Conservation (phyloP, 306 rosid species). For the Dryas drummondii region DNA sequence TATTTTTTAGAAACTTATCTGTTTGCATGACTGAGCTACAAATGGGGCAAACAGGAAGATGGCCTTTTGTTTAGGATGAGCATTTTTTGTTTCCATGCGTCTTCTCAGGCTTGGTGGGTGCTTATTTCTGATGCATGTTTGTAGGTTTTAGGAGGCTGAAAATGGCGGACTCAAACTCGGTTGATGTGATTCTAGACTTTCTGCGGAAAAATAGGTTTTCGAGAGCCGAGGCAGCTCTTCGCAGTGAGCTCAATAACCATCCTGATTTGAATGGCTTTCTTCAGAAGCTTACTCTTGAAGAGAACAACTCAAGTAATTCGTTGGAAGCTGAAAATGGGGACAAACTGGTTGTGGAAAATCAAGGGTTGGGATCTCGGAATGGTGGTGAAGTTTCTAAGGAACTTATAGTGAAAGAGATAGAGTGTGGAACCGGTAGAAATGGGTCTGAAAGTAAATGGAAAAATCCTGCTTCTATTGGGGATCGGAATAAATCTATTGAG, state of each 20-base stretch:
- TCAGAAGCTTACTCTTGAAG: slow-evolving; percentile 69
- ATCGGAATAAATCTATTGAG: slow-evolving; percentile 57
- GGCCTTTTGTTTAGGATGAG: slow-evolving; percentile 29
- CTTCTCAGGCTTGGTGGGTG: slow-evolving; percentile 28
- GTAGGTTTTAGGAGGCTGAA: slow-evolving; percentile 51
- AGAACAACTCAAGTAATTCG: slow-evolving; percentile 39
- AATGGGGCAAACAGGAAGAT: slow-evolving; percentile 20
- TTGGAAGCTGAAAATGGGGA: slow-evolving; percentile 54
- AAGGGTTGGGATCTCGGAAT: slow-evolving; percentile 38
- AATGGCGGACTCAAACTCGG: slow-evolving; percentile 78
- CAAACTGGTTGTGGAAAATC: slow-evolving; percentile 52
- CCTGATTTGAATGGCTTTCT: slow-evolving; percentile 71
- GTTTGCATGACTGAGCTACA: slow-evolving; percentile 4
- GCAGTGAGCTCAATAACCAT: slow-evolving; percentile 66
- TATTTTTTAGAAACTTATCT: not conserved
- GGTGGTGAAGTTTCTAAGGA: slow-evolving; percentile 68
- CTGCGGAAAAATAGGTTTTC: slow-evolving; percentile 72
- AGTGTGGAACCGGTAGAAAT: slow-evolving; percentile 70
- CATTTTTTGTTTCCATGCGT: slow-evolving; percentile 17
- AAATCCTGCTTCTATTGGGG: slow-evolving; percentile 52
- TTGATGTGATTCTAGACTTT: slow-evolving; percentile 83
- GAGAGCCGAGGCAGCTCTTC: slow-evolving; percentile 90
- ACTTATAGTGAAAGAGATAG: slow-evolving; percentile 89
- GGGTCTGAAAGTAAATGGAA: slow-evolving; percentile 68
- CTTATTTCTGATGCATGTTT: slow-evolving; percentile 21